Conservation (phyloP, 2,329 filamentous ascomycete species). For the Aspergillus sp. region DNA sequence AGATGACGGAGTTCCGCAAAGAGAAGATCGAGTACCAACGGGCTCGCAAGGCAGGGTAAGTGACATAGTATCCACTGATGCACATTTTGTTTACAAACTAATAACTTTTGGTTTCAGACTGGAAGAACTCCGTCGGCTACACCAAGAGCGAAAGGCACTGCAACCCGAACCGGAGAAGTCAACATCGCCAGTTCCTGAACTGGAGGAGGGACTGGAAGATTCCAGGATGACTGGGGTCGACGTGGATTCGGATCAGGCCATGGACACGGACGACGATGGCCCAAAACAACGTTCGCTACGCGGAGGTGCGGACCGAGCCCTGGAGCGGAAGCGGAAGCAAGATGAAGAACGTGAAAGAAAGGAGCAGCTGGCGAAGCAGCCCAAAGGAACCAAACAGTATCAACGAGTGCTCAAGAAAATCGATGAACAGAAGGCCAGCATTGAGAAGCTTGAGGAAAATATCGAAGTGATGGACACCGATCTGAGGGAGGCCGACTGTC, state of each 20-base stretch:
- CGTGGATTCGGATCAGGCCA: constrained; percentile 58
- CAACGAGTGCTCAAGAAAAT: constrained; percentile 84
- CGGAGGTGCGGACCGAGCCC: constrained; percentile 62
- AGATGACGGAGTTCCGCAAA: constrained; percentile 92
- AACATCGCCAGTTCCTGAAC: constrained; percentile 38
- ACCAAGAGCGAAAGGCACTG: constrained; percentile 44
- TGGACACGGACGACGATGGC: constrained; percentile 63
- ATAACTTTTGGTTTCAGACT: constrained; percentile 20
- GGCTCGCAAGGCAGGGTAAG: constrained; percentile 60
- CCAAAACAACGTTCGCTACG: constrained; percentile 54
- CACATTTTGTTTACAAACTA: background rate
- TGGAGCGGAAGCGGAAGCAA: constrained; percentile 72
- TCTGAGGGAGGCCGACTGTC: constrained; percentile 87
- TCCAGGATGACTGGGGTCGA: constrained; percentile 45
- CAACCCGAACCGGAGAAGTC: constrained; percentile 43
- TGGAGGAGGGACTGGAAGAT: constrained; percentile 36
- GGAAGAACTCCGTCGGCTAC: constrained; percentile 42
- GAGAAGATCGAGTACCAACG: constrained; percentile 92
- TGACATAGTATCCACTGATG: constrained; percentile 10
- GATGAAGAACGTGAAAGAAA: constrained; percentile 67
- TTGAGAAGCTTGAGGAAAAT: constrained; percentile 77
- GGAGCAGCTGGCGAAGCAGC: constrained; percentile 59
- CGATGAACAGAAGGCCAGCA: constrained; percentile 74
- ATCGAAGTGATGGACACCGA: constrained; percentile 86
- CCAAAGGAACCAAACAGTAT: constrained; percentile 83